Conservation (phyloP, 2,329 filamentous ascomycete genomes). For the Colletotrichum camelliae region DNA sequence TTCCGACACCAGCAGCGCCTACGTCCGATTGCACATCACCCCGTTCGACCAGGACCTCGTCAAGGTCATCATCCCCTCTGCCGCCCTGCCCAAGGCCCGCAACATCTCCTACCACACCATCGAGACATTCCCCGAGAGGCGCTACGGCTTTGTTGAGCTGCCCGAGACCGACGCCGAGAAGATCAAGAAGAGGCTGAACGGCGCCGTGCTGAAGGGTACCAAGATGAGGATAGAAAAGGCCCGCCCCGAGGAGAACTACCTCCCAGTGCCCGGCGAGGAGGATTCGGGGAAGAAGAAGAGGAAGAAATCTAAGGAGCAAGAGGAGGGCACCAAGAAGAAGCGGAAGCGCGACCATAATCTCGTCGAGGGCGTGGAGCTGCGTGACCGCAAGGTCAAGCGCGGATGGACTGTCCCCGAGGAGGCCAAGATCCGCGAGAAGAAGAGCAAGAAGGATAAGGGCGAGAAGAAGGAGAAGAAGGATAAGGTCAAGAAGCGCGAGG, state of each 20-base stretch:
- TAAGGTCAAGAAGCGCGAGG: slow-evolving; percentile 60
- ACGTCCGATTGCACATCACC: slow-evolving; percentile 80
- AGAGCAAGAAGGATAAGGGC: slow-evolving; percentile 47
- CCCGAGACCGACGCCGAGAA: slow-evolving; percentile 86
- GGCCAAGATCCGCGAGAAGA: slow-evolving; percentile 52
- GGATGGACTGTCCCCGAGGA: slow-evolving; percentile 81
- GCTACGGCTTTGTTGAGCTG: slow-evolving; percentile 89
- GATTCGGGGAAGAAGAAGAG: slow-evolving; percentile 45
- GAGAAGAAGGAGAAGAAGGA: slow-evolving; percentile 55
- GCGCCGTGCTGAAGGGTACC: slow-evolving; percentile 79
- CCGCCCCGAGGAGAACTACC: slow-evolving; percentile 62
- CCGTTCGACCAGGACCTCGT: slow-evolving; percentile 81
- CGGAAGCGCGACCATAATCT: slow-evolving; percentile 57
- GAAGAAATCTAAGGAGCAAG: slow-evolving; percentile 39
- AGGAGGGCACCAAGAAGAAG: slow-evolving; percentile 48
- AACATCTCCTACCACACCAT: slow-evolving; percentile 89
- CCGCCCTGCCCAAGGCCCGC: slow-evolving; percentile 68
- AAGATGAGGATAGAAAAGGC: slow-evolving; percentile 89
- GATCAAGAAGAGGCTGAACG: slow-evolving; percentile 88
- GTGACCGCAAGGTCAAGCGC: slow-evolving; percentile 80
- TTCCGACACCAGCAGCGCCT: slow-evolving; percentile 28
- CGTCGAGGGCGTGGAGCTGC: slow-evolving; percentile 72
- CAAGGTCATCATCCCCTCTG: slow-evolving; percentile 72
- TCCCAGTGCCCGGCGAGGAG: slow-evolving; percentile 38
- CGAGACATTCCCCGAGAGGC: slow-evolving; percentile 87